phyloP scores from a whole-genome alignment of 108 stramenopile genomes.

The Epithemia pelagica region DNA sequence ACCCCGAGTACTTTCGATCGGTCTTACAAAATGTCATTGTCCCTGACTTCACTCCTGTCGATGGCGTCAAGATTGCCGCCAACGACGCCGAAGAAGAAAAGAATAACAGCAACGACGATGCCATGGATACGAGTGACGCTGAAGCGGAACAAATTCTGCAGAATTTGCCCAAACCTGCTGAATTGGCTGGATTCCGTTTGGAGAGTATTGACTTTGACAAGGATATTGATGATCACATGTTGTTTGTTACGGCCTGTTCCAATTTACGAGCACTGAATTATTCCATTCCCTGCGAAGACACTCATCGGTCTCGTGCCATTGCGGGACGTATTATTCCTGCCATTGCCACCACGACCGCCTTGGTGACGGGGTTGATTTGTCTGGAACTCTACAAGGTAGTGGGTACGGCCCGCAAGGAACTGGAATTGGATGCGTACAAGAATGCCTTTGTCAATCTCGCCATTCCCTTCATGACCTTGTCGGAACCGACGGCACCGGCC shows the following conservation, averaged over 20 bases:
- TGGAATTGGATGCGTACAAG: slow-evolving; percentile 92
- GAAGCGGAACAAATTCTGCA: slow-evolving; percentile 65
- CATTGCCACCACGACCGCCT: slow-evolving; percentile 97
- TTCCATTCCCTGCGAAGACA: slow-evolving; percentile 94
- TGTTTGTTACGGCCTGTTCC: slow-evolving; percentile 92
- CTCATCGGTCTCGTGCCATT: slow-evolving; percentile 95
- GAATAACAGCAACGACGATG: slow-evolving; percentile 21
- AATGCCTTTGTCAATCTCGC: slow-evolving; percentile 93
- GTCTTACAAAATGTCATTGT: slow-evolving; percentile 84
- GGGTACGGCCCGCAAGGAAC: slow-evolving; percentile 76
- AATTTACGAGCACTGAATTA: slow-evolving; percentile 97
- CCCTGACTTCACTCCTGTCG: slow-evolving; percentile 87
- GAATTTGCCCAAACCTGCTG: slow-evolving; percentile 67
- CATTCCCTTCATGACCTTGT: slow-evolving; percentile 95
- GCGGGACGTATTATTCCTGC: slow-evolving; percentile 99
- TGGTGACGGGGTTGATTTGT: slow-evolving; percentile 95
- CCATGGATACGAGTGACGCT: slow-evolving; percentile 36
- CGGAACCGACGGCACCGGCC: slow-evolving; percentile 87
- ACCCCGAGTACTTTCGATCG: slow-evolving; percentile 66
- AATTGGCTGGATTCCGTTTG: slow-evolving; percentile 86
- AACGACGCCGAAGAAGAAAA: slow-evolving; percentile 88
- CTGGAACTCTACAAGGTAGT: slow-evolving; percentile 96
- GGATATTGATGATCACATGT: slow-evolving; percentile 96
- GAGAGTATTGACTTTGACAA: slow-evolving; percentile 95
- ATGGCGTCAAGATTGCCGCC: slow-evolving; percentile 96